Conservation (phyloP, 768 basidiomycete genomes). For the Chlorophyllum brunneum region DNA sequence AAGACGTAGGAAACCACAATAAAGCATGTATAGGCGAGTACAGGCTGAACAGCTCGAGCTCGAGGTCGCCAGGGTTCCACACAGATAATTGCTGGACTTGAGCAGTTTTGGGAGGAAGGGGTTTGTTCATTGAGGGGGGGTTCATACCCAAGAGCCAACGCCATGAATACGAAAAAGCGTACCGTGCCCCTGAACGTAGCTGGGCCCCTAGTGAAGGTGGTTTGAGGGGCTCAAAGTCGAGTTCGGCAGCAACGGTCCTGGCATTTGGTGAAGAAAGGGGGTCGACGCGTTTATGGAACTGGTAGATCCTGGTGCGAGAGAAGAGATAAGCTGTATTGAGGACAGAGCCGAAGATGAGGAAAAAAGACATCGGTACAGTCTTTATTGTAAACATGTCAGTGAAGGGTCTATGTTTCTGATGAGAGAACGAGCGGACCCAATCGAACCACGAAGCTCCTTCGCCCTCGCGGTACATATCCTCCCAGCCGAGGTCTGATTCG, state of each 20-base stretch:
- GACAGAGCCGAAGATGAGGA: conserved; percentile 51
- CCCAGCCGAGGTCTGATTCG: conserved; percentile 74
- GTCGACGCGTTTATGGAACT: conserved; percentile 58
- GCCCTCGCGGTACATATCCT: conserved; percentile 69
- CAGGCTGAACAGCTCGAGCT: conserved; percentile 63
- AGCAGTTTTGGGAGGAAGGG: conserved; percentile 36
- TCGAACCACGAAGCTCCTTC: conserved; percentile 69
- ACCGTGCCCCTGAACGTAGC: conserved; percentile 44
- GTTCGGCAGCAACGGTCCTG: conserved; percentile 55
- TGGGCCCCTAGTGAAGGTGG: conserved; percentile 44
- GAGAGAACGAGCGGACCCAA: conserved; percentile 49
- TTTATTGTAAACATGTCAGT: conserved; percentile 25
- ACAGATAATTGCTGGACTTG: conserved; percentile 75
- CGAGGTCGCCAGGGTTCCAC: conserved; percentile 74
- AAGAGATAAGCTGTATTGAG: conserved; percentile 66
- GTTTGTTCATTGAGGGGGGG: conserved; percentile 31
- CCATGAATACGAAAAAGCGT: conserved; percentile 50
- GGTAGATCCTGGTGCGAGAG: conserved; percentile 66
- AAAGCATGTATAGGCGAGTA: conserved; percentile 78
- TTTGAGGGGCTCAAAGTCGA: conserved; percentile 40
- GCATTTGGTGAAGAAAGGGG: conserved; percentile 70
- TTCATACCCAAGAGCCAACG: conserved; percentile 66
- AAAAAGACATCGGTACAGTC: conserved; percentile 61
- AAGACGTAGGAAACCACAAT: conserved; percentile 67
- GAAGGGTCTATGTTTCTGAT: background rate